Percentiles rank a stretch among this genome's conserved stretches.
phyloP scores from a whole-genome alignment of 2,329 filamentous ascomycete species.

The Alternaria sp. region DNA sequence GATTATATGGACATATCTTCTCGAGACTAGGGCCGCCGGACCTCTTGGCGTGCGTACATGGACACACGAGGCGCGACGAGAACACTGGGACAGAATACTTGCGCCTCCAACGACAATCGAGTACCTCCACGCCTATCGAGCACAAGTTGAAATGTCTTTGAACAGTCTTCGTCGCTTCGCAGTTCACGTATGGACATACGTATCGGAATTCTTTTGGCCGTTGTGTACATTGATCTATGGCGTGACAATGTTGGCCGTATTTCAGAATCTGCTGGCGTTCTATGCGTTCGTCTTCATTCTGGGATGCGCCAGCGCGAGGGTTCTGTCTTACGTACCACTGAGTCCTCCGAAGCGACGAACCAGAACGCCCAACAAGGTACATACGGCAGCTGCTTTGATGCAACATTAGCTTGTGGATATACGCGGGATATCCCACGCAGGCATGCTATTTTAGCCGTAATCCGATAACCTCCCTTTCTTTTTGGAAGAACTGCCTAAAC shows the following conservation, averaged over 20 bases:
- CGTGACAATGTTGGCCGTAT: conserved; percentile 2
- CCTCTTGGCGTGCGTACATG: not conserved
- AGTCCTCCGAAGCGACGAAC: not conserved
- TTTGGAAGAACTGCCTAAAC: not conserved
- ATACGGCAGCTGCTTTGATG: not conserved
- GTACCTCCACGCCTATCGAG: not conserved
- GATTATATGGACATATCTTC: conserved; percentile 11
- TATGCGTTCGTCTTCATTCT: conserved; percentile 12
- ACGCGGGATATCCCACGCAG: not conserved
- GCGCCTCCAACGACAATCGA: conserved; percentile 6
- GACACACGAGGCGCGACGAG: conserved; percentile 4
- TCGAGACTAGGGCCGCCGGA: not conserved
- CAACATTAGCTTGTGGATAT: not conserved
- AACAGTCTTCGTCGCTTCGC: not conserved
- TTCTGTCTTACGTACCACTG: not conserved
- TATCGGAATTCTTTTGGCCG: conserved; percentile 13
- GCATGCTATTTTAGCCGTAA: not conserved
- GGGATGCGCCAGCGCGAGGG: conserved; percentile 4
- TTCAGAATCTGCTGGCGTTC: conserved; percentile 9
- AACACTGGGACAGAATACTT: conserved; percentile 13
- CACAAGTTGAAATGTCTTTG: not conserved
- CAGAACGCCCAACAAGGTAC: not conserved
- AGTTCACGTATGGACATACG: not conserved
- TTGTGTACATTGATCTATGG: conserved; percentile 11
- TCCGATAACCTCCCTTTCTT: not conserved